phyloP scores from a whole-genome alignment of 495 filamentous ascomycete genomes.

The Cudoniella acicularis region DNA sequence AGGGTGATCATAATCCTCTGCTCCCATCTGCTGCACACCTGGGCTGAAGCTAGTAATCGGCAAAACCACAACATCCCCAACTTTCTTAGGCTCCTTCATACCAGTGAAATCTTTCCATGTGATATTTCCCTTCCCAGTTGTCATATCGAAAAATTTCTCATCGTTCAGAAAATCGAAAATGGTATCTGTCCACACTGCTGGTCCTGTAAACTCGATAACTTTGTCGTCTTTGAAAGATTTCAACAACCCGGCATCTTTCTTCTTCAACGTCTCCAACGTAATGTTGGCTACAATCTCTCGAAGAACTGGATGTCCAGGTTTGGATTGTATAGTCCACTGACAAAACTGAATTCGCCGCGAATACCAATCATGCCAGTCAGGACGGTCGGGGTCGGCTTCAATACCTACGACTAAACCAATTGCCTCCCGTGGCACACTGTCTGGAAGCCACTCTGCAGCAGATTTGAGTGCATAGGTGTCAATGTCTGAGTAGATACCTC shows the following conservation, averaged over 20 bases:
- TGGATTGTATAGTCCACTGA: slow-evolving; percentile 97
- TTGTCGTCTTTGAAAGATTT: slow-evolving; percentile 63
- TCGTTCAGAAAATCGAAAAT: slow-evolving; percentile 95
- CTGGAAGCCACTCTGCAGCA: slow-evolving; percentile 83
- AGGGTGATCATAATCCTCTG: slow-evolving; percentile 84
- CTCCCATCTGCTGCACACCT: slow-evolving; percentile 89
- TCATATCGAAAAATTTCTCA: slow-evolving; percentile 81
- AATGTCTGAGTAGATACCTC: slow-evolving; percentile 96
- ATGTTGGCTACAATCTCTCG: slow-evolving; percentile 84
- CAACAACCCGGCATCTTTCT: slow-evolving; percentile 68
- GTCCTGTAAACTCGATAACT: slow-evolving; percentile 95
- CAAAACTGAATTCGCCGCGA: slow-evolving; percentile 95
- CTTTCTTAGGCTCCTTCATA: slow-evolving; percentile 75
- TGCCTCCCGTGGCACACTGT: slow-evolving; percentile 65
- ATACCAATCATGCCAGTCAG: slow-evolving; percentile 95
- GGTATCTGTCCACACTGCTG: slow-evolving; percentile 89
- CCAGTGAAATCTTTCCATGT: slow-evolving; percentile 86
- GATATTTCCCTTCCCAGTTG: slow-evolving; percentile 64
- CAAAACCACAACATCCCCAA: slow-evolving; percentile 89
- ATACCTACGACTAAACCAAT: slow-evolving; percentile 90
- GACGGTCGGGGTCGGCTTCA: slow-evolving; percentile 90
- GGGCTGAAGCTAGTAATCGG: slow-evolving; percentile 98
- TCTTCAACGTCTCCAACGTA: slow-evolving; percentile 72
- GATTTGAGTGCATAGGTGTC: slow-evolving; percentile 83
- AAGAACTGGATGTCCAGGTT: slow-evolving; percentile 90